Base-by-base conservation (phyloP, 345 rosid species). In the Litchi chinensis region DNA sequence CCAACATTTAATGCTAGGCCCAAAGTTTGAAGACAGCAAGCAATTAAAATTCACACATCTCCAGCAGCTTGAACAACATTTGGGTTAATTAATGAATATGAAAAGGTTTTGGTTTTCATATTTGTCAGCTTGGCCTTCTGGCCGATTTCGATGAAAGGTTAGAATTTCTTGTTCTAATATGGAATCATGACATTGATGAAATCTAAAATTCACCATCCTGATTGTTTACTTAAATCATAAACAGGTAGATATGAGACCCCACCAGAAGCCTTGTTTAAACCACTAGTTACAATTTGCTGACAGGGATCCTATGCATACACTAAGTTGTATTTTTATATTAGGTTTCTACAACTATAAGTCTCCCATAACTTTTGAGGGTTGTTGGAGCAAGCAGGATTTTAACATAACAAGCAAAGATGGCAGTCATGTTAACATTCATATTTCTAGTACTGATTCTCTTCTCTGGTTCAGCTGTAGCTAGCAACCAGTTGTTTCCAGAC, bases 401-500 rank as follows among this genome's bases (percentile, higher is more conserved):
- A 39, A 84, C 62, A 12, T 8, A 68, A 57, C 60, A 16, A 21
- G 68, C 41, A 78, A 79, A 79, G 50, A 81, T 73, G 73, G 44
- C 77, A 59, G 40, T 65, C 39, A 26, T 21, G 56, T n/a, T 80
- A 43, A 76, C 76, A 18, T 75, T 50, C 19, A 43, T 80, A 22
- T 2, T 73, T 63, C n/a, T 83, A 2, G 26, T 84, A 10, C 7
- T 44, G 5, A 18, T 57, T 57, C 68, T 80, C 73, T 85, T 80
- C 4, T 80, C 76, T 74, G 82, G 81, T 28, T 70, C 82, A 70
- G 82, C 82, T 10, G 79, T 73, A 65, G 71, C 26, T 22, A 82
- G 76, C 75, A 43, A 19, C 32, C 48, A 46, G 3, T 46, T 78
- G 63, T 70, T 41, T 70, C 59, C 79, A 37, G 8, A 7, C 28